Evolutionary conservation across 352 stramenopile genomes (phyloP), one percentile per base, ranked within the genome.

Genomic region (Peronospora destructor): DNA sequence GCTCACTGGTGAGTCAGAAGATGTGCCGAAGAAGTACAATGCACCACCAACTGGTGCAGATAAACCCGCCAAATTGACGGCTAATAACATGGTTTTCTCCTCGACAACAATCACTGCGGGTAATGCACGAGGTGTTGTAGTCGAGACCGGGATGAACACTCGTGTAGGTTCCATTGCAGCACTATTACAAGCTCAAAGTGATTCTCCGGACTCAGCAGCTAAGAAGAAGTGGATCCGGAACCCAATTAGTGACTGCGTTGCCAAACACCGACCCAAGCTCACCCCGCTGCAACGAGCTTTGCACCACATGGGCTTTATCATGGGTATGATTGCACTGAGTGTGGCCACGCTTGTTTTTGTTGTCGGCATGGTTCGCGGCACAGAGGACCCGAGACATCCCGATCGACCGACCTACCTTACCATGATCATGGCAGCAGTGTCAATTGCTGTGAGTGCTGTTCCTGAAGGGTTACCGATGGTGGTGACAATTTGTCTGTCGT

Each of bases 341-440:
- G 73, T 89, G 7, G 71, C 71, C 26, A 41, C 94, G 0, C 89
- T 98, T 33, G 93, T 94, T 21, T 76, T 98, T 29, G 62, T 97
- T 8, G 87, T 97, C 10, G 84, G 89, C 4, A 69, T 96, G 44
- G 14, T 75, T 2, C 73, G 78, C 13, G 56, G 46, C n/a, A 81
- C 60, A 4, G 55, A 68, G 19, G 74, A 89, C 36, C 68, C 68
- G 1, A 75, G 75, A 38, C 61, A 83, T 36, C 80, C 84, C n/a
- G 61, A 91, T 19, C 72, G 89, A 21, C 84, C 89, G 0, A 76
- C 94, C 28, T 85, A 67, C 55, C 52, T 98, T 30, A 90, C 92
- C 14, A 97, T 97, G 61, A 76, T 98, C 35, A 97, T 96, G 62
- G 87, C 98, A 16, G 88, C 91, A 0, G 89, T 98, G 1, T 97